phyloP scores from a whole-genome alignment of 352 stramenopile species.

The Nothophytophthora sp. region DNA sequence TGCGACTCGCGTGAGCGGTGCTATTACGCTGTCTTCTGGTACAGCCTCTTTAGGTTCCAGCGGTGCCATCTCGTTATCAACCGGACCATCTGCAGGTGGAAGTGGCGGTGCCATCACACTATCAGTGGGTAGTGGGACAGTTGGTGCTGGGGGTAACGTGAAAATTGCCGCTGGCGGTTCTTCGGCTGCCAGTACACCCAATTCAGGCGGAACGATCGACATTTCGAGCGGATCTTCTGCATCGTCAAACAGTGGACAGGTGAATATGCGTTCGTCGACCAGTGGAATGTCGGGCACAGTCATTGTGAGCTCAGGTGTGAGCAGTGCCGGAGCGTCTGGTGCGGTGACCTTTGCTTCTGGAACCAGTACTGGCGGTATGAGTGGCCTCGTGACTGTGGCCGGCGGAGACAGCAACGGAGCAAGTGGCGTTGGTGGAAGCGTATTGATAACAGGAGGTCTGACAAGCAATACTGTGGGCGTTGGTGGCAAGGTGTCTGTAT shows the following conservation, averaged over 20 bases:
- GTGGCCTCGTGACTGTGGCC: slow-evolving; percentile 42
- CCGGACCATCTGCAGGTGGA: slow-evolving; percentile 43
- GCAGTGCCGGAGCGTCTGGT: slow-evolving; percentile 27
- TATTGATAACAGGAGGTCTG: slow-evolving; percentile 26
- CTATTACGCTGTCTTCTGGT: slow-evolving; percentile 14
- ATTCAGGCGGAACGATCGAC: slow-evolving; percentile 36
- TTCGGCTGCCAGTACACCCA: slow-evolving; percentile 18
- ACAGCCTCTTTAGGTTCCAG: slow-evolving; percentile 24
- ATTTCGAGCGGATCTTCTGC: slow-evolving; percentile 34
- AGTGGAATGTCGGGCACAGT: slow-evolving; percentile 27
- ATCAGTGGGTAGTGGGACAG: slow-evolving; percentile 41
- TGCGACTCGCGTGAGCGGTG: slow-evolving; percentile 16
- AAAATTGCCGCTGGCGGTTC: slow-evolving; percentile 41
- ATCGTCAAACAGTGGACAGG: slow-evolving; percentile 37
- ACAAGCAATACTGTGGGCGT: slow-evolving; percentile 7
- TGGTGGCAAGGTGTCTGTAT: slow-evolving; percentile 16
- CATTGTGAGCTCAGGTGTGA: slow-evolving; percentile 25
- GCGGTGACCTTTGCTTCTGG: slow-evolving; percentile 44
- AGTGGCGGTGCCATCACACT: slow-evolving; percentile 47
- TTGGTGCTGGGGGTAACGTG: slow-evolving; percentile 43
- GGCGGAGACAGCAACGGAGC: slow-evolving; percentile 30
- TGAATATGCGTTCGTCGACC: slow-evolving; percentile 32
- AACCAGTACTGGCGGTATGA: slow-evolving; percentile 19
- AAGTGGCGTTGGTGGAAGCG: slow-evolving; percentile 25
- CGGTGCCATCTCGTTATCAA: slow-evolving; percentile 26